Conservation (phyloP, 352 stramenopile genomes). For the Globisporangium parvum region DNA sequence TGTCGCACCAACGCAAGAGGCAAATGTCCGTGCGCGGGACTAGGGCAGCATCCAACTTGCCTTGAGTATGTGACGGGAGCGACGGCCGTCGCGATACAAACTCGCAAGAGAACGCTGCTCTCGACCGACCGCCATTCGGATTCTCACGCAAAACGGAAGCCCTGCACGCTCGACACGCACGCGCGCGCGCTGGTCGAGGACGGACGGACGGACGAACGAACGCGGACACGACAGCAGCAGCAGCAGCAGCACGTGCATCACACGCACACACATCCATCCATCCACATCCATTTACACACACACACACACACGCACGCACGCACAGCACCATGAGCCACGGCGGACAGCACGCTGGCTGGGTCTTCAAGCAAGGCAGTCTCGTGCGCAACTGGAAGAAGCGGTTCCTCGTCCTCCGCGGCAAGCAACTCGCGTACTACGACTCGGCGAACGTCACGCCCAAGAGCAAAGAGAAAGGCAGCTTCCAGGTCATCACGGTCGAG, state of each 20-base stretch:
- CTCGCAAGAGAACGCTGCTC: neutral
- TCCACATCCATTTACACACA: too few relatives aligned
- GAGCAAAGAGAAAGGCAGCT: constrained; percentile 73
- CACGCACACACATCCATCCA: neutral
- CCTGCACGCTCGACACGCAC: neutral
- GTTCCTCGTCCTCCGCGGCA: constrained; percentile 77
- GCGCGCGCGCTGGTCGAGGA: too few relatives aligned
- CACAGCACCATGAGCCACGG: constrained; percentile 32
- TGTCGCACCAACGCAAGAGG: neutral
- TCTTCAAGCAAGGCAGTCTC: constrained; percentile 80
- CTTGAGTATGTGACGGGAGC: neutral
- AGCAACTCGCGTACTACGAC: constrained; percentile 83
- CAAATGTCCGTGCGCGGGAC: neutral
- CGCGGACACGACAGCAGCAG: neutral
- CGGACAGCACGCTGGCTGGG: constrained; percentile 66
- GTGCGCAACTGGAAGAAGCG: constrained; percentile 85
- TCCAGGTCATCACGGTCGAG: constrained; percentile 84
- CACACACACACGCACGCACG: constrained; percentile 10
- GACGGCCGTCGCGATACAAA: too few relatives aligned
- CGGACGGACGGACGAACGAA: too few relatives aligned
- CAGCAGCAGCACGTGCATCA: neutral
- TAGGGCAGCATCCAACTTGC: neutral
- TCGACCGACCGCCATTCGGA: neutral
- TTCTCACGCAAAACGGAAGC: too few relatives aligned
- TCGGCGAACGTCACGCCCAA: constrained; percentile 45